Conservation (phyloP, 2,329 filamentous ascomycete species). For the Didymella exigua region DNA sequence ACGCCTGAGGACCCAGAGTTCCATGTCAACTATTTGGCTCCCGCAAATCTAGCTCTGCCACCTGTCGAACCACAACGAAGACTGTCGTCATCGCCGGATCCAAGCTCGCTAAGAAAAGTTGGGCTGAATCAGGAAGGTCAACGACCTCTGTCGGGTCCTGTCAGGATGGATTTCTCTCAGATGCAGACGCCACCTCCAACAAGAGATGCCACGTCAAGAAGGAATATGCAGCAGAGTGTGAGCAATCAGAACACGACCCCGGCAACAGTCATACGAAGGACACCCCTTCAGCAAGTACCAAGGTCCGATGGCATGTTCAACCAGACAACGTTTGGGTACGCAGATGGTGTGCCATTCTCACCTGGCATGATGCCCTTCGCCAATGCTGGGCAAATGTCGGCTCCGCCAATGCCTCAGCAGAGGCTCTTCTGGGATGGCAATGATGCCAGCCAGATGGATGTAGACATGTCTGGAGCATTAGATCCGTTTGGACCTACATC, state of each 20-base stretch:
- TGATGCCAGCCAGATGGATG: constrained; percentile 42
- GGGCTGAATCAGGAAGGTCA: constrained; percentile 20
- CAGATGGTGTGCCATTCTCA: constrained; percentile 59
- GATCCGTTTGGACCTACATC: constrained; percentile 46
- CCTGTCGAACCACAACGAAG: constrained; percentile 65
- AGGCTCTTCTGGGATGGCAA: constrained; percentile 47
- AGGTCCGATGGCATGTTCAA: constrained; percentile 40
- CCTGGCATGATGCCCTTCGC: constrained; percentile 62
- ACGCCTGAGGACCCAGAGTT: constrained; percentile 53
- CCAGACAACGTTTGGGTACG: constrained; percentile 54
- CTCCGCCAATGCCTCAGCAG: constrained; percentile 62
- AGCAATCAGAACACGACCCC: constrained; percentile 40
- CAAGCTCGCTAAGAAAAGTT: constrained; percentile 34
- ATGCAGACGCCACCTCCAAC: constrained; percentile 69
- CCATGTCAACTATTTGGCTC: constrained; percentile 67
- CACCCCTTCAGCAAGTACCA: constrained; percentile 38
- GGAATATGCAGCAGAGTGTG: constrained; percentile 46
- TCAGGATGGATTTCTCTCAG: constrained; percentile 51
- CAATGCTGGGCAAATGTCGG: constrained; percentile 59
- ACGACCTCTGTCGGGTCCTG: constrained; percentile 27
- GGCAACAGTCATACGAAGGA: constrained; percentile 51
- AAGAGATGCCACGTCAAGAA: constrained; percentile 59
- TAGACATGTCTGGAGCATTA: constrained; percentile 39
- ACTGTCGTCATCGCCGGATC: constrained; percentile 63
- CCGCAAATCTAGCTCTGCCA: constrained; percentile 61